Conservation (phyloP, 2,329 filamentous ascomycete species). For the Neonectria hederae region DNA sequence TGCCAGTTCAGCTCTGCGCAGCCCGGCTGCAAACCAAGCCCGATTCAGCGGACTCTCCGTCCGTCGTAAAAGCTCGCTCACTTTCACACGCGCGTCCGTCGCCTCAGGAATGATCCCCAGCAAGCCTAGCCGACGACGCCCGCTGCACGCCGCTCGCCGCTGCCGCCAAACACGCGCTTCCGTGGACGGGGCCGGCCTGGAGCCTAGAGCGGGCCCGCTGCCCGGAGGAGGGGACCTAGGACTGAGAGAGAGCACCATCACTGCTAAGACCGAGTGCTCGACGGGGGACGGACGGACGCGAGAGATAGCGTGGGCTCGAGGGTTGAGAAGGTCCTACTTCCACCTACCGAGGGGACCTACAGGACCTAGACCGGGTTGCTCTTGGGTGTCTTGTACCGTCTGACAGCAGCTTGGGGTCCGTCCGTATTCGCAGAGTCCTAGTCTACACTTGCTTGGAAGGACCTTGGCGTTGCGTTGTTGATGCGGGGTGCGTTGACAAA, state of each 20-base stretch:
- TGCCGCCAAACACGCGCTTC: constrained; percentile 2
- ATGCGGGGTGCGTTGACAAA: constrained; percentile 25
- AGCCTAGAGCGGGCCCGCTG: constrained; percentile 4
- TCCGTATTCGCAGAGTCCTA: neutral
- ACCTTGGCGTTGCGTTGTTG: neutral
- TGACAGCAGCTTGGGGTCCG: neutral
- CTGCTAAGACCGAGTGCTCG: neutral
- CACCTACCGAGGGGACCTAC: neutral
- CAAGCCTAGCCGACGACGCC: neutral
- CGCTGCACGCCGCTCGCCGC: constrained; percentile 21
- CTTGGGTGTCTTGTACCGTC: neutral
- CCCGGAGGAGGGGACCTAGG: constrained; percentile 12
- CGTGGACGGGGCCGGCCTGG: constrained; percentile 26
- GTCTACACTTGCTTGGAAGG: neutral
- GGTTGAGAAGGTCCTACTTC: neutral
- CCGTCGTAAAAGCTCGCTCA: neutral
- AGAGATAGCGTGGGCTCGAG: too few relatives aligned
- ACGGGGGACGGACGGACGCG: too few relatives aligned
- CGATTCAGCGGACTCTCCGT: constrained; percentile 1
- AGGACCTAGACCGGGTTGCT: neutral
- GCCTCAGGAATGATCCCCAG: too few relatives aligned
- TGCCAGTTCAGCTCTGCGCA: constrained; percentile 9
- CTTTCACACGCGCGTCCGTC: neutral
- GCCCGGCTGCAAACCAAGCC: constrained; percentile 1
- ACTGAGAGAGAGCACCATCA: neutral